phyloP scores from a whole-genome alignment of 805 yeast genomes.

The Candida maris region DNA sequence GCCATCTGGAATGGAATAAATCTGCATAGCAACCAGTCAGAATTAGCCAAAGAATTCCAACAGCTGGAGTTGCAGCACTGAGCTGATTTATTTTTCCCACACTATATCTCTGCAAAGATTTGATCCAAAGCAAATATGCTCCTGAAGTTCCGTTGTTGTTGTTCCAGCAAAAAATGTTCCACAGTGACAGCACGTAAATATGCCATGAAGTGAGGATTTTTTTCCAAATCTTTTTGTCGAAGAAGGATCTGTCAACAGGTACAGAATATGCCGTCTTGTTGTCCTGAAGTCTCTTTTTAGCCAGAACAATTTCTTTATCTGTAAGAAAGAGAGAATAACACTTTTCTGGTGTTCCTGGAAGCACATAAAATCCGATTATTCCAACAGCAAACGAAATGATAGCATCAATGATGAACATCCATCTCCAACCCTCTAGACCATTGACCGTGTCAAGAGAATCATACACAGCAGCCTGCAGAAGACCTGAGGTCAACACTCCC shows the following conservation, averaged over 20 bases:
- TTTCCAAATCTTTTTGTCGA: conserved; percentile 37
- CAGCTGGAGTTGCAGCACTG: conserved; percentile 32
- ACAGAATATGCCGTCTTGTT: conserved; percentile 16
- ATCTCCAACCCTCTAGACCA: conserved; percentile 45
- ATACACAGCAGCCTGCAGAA: conserved; percentile 40
- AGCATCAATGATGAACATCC: conserved; percentile 52
- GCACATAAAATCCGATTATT: conserved; percentile 38
- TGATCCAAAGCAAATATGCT: conserved; percentile 20
- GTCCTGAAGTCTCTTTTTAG: conserved; percentile 41
- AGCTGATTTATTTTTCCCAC: conserved; percentile 35
- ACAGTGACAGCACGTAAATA: conserved; percentile 19
- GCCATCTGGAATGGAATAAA: conserved; percentile 1
- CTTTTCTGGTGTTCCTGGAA: conserved; percentile 45
- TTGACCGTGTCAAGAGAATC: conserved; percentile 23
- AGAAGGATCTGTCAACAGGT: conserved; percentile 34
- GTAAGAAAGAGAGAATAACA: conserved; percentile 36
- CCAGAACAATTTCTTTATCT: conserved; percentile 41
- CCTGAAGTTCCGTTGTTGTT: conserved; percentile 34
- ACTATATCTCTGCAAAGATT: conserved; percentile 34
- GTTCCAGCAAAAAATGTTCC: conserved; percentile 21
- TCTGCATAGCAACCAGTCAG: conserved; percentile 17
- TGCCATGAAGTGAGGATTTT: conserved; percentile 46
- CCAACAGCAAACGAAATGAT: conserved; percentile 35
- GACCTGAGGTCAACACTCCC: conserved; percentile 53
- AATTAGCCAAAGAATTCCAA: conserved; percentile 15